Base-by-base conservation (phyloP, 2,329 filamentous ascomycete genomes). In the Colletotrichum navitas region DNA sequence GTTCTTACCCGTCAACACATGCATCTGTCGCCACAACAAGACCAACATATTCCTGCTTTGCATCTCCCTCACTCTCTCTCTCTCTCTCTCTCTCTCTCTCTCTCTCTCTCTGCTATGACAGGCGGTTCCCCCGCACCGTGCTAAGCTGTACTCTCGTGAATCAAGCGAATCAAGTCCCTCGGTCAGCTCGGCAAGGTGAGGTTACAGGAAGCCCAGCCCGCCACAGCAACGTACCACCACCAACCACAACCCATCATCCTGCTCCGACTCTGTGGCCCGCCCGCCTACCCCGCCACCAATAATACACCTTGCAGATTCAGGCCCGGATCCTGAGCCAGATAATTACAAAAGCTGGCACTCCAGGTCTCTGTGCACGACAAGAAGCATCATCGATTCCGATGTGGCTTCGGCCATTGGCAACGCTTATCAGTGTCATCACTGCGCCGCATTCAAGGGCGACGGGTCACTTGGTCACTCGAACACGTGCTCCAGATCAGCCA, bases 101-200 rank as follows among this genome's bases (percentile, higher is more conserved):
- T 43, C 34, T 6, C 32, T 26, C 32, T 58, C 34, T 63, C 34
- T 34, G 49, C n/a, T 68, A 45, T 71, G 36, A 68, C 36, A 71
- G 68, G 68, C 68, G 59, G 32, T 36, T 71, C 65, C 68, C 65
- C 68, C 64, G 59, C 68, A 71, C 59, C 52, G 49, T 47, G 45
- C 52, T 32, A 54, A 47, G 29, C 51, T 16, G 65, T 36, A 60
- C 65, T 60, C 63, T 56, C 59, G 47, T 65, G 68, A 71, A 68
- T 63, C 64, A 71, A 63, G 52, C 68, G 59, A 71, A 71, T 68
- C 64, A 71, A 43, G 65, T 63, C 41, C 47, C 47, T 56, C 43
- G 36, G 41, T 41, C 41, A 60, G 55, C 41, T 52, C 26, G 26
- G 45, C 18, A 51, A 36, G 41, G 45, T 59, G 59, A 60, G 58